Base-by-base conservation (phyloP, 371 early-diverging fungal genomes). In the Polyrhizophydium stewartii region DNA sequence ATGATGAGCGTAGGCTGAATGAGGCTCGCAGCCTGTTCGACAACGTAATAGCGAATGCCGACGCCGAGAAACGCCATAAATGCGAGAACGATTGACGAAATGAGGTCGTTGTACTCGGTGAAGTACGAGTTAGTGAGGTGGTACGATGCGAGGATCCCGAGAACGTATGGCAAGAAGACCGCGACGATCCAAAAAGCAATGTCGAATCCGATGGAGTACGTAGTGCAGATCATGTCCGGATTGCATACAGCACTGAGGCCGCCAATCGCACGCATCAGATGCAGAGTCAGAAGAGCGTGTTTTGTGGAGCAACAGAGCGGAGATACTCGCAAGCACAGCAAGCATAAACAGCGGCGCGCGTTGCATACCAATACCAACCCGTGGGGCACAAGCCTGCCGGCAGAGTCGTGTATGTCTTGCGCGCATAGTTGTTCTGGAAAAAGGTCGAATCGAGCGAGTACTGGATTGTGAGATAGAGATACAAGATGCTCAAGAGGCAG, bases 151-250 rank as follows among this genome's bases (percentile, higher is more conserved):
- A 53, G 16, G 7, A 70, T 38, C 35, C 64, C 60, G 24, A 58
- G 57, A 9, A 62, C 28, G 35, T 56, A 72, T n/a, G 77, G 77
- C 1, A 70, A 19, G 2, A 68, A 55, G 30, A 73, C 61, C 21
- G 61, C 62, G n/a, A 68, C 47, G 33, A 68, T 25, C 69, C 71
- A 69, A 55, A 74, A 71, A 17, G 60, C 56, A 7, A 70, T 61
- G 56, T 77, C 74, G 25, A 55, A 53, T 21, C 21, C 43, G 7
- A 72, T 30, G 33, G 47, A 33, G 40, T 77, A 74, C 9, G 37
- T 24, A n/a, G 61, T 63, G 58, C 76, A 72, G 27, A 70, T 59
- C 27, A 37, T 53, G 53, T 66, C 63, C 10, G 66, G 63, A 46
- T 61, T 43, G 60, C 76, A 75, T 33, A 13, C 12, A 51, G 60